Base-by-base conservation (phyloP, 129 eudicot species). In the Kitagawia praeruptora region DNA sequence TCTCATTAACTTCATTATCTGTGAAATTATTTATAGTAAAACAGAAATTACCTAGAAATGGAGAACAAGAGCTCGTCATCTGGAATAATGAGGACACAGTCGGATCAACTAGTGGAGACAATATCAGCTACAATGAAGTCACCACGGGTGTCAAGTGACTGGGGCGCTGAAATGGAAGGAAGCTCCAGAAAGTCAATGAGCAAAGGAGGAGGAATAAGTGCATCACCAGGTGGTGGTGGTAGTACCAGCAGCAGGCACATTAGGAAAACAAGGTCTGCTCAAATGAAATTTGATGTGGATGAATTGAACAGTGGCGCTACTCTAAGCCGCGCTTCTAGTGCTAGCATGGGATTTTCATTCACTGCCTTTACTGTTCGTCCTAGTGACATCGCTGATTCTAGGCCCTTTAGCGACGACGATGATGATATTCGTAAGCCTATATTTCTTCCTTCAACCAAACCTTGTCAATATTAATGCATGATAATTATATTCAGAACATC, bases 341-440 rank as follows among this genome's bases (percentile, higher is more conserved):
- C 98, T 69, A 92, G 98, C 85, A 80, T 95, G 74, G 98, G 98
- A 54, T 79, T 95, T 45, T 88, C 98, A 15, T 89, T 92, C 84
- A 92, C 98, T 47, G 98, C 97, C 67, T 95, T 90, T 64, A 95
- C 91, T 18, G 80, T 90, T 83, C 98, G 97, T 27, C 91, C 93
- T 0, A 97, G 90, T 37, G 98, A 92, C 69, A 85, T 90, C 16
- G 91, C 86, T 0, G 97, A 90, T 80, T 83, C 91, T 5, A 86
- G 86, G 78, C 94, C 94, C 28, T 95, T 87, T 49, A 95, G 97
- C 44, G 98, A 93, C 61, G 97, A 72, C 19, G 51, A 44, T 1
- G 97, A 92, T 47, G 98, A 95, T 46, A 83, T 82, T 42, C 88
- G 98, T 95, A 84, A 88, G 97, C 79, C 15, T 61, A 61, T 10